Evolutionary conservation across 306 rosid genomes (phyloP), one percentile per base, ranked within the genome.

Genomic region (Quercus mongolica): DNA sequence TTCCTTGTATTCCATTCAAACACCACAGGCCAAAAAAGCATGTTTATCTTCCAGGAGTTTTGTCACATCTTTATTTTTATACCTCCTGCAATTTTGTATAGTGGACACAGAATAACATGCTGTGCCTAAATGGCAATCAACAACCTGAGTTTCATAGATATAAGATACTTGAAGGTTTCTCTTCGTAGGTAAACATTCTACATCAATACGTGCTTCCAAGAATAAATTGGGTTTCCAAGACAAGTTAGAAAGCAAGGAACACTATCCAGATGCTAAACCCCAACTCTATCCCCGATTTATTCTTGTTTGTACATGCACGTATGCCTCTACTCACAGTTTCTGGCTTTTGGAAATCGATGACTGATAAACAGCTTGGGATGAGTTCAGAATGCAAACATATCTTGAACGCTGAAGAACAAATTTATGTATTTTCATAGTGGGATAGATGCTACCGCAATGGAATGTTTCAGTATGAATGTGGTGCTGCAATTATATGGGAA

Each of bases 251-350:
- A 41, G 46, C 46, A 41, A 8, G 46, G 46, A 41, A 41, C 46
- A 2, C 46, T 41, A 2, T 38, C 46, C 46, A 8, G 46, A 10
- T 12, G 54, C 17, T 49, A 46, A 46, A 46, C 14, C 54, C 46
- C 12, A 41, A 41, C 11, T 8, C 46, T 41, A 41, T 41, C 46
- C 46, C 11, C 46, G 46, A 7, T 38, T 38, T 38, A 38, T 38
- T 38, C 46, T 38, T 38, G 46, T 38, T 38, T 46, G 73, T 63
- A 12, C 54, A 38, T 25, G 7, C 17, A n/a, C 2, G 10, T 6
- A 38, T 63, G 38, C 76, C 68, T 70, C 73, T 76, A 35, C 35
- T 74, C 31, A 64, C 74, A 46, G 83, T 74, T 78, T 84, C 57
- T 67, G 72, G 52, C 41, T 51, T 56, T 15, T 13, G 64, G 63